Conservation (phyloP, 2,329 filamentous ascomycete species). For the Daldinia sp. region DNA sequence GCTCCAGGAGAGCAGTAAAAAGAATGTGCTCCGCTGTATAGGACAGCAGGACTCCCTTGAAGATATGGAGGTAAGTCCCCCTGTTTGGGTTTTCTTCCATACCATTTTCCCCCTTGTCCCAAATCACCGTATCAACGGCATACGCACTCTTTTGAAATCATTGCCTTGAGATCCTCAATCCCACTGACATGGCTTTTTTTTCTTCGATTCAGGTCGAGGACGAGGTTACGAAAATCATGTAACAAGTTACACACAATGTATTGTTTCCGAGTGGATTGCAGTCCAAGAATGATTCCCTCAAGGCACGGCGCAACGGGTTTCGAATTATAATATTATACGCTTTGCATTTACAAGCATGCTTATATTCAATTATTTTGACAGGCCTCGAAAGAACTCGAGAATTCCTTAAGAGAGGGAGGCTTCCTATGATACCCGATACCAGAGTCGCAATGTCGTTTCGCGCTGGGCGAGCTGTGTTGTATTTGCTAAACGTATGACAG, state of each 20-base stretch:
- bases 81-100: conserved; percentile 21
- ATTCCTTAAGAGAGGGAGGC: conserved; percentile 52
- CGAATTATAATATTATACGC: conserved; percentile 34
- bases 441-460: conserved; percentile 8
- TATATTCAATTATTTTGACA: conserved; percentile 45
- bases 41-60: conserved; percentile 97
- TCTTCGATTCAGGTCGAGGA: conserved; percentile 76
- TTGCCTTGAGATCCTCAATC: conserved; percentile 45
- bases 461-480: conserved; percentile 12
- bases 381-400: conserved; percentile 48
- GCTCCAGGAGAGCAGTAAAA: conserved; percentile 99
- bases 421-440: conserved; percentile 51
- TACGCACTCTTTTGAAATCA: conserved; percentile 10
- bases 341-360: conserved; percentile 43
- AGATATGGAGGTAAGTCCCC: conserved; percentile 92
- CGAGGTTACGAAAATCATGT: conserved; percentile 91
- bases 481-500: conserved; percentile 23
- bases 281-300: conserved; percentile 20
- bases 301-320: conserved; percentile 35
- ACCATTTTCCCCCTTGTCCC: background rate
- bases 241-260: conserved; percentile 51
- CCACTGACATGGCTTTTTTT: conserved; percentile 60
- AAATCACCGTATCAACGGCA: background rate
- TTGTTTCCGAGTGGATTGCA: conserved; percentile 35
- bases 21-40: conserved; percentile 96